Evolutionary conservation across 768 basidiomycete genomes (phyloP).

Genomic region (Lanmaoa pseudosensibilis): DNA sequence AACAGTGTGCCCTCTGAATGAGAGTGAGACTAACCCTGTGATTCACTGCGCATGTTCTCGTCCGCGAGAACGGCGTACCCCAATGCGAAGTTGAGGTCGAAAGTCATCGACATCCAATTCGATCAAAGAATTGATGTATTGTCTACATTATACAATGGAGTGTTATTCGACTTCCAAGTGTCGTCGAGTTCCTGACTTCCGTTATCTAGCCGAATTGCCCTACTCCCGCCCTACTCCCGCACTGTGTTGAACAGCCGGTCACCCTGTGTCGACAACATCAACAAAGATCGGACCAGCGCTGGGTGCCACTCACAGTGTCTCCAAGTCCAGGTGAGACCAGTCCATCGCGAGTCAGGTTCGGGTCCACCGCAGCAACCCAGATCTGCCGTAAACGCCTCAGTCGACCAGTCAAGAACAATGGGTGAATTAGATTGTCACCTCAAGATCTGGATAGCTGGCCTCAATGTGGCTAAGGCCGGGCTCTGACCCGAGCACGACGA

Average conservation of each 20-base stretch:
- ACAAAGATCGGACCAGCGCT: background rate
- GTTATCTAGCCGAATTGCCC: background rate
- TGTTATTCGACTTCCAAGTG: background rate
- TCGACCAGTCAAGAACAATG: background rate
- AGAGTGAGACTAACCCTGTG: background rate
- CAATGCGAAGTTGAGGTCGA: background rate
- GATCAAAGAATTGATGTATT: background rate
- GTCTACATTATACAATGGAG: background rate
- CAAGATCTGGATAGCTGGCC: slow-evolving; percentile 69
- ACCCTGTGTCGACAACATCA: slow-evolving; percentile 48
- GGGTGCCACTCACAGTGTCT: slow-evolving; percentile 64
- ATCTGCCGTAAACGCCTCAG: slow-evolving; percentile 51
- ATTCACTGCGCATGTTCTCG: background rate
- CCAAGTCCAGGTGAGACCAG: slow-evolving; percentile 89
- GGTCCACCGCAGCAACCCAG: slow-evolving; percentile 83
- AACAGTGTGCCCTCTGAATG: background rate
- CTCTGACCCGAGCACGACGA: slow-evolving; percentile 78
- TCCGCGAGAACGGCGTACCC: background rate
- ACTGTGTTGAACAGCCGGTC: slow-evolving; percentile 83
- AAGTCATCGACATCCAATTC: background rate
- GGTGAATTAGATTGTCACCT: slow-evolving; percentile 46
- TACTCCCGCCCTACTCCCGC: slow-evolving; percentile 29
- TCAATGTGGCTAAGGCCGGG: slow-evolving; percentile 70
- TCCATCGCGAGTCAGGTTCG: slow-evolving; percentile 68
- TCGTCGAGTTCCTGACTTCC: background rate